Percentiles rank a stretch among this genome's conserved stretches.
phyloP scores from a whole-genome alignment of 2,329 filamentous ascomycete species.

The Oidium heveae region DNA sequence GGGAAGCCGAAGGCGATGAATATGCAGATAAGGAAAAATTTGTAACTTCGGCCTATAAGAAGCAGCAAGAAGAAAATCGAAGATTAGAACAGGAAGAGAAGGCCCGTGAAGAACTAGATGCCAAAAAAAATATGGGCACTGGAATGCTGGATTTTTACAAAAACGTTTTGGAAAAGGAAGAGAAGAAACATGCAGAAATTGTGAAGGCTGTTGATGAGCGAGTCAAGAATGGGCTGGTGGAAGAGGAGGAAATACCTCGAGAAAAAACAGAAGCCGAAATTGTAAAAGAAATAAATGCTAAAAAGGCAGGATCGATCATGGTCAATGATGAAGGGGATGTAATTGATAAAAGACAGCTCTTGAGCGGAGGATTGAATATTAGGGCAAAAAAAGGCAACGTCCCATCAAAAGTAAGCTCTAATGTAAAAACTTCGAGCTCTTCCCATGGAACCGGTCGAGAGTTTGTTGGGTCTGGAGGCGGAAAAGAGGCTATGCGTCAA shows the following conservation, averaged over 20 bases:
- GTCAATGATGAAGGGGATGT: slow-evolving; percentile 67
- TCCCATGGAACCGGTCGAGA: too few species aligned
- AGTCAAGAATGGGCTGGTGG: slow-evolving; percentile 19
- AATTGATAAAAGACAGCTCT: slow-evolving; percentile 59
- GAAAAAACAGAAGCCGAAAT: slow-evolving; percentile 33
- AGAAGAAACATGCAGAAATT: slow-evolving; percentile 42
- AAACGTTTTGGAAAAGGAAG: slow-evolving; percentile 43
- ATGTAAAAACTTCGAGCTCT: slow-evolving; percentile 4
- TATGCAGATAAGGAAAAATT: slow-evolving; percentile 69
- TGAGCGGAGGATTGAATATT: slow-evolving; percentile 53
- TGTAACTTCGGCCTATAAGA: slow-evolving; percentile 61
- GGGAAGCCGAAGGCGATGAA: slow-evolving; percentile 57
- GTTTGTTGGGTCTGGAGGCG: slow-evolving; percentile 20
- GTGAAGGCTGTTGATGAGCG: slow-evolving; percentile 38
- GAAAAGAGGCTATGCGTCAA: slow-evolving; percentile 44
- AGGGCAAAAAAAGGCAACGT: slow-evolving; percentile 29
- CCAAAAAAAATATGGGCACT: slow-evolving; percentile 35
- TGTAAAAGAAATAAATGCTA: slow-evolving; percentile 41
- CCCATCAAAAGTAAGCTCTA: neutral
- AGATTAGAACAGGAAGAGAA: slow-evolving; percentile 48
- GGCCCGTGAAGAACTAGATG: slow-evolving; percentile 35
- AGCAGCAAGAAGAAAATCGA: slow-evolving; percentile 52
- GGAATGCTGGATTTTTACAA: slow-evolving; percentile 63
- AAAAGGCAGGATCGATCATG: slow-evolving; percentile 30
- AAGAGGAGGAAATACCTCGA: slow-evolving; percentile 13